Base-by-base conservation (phyloP, 2,329 filamentous ascomycete genomes). In the Onygenales sp. region DNA sequence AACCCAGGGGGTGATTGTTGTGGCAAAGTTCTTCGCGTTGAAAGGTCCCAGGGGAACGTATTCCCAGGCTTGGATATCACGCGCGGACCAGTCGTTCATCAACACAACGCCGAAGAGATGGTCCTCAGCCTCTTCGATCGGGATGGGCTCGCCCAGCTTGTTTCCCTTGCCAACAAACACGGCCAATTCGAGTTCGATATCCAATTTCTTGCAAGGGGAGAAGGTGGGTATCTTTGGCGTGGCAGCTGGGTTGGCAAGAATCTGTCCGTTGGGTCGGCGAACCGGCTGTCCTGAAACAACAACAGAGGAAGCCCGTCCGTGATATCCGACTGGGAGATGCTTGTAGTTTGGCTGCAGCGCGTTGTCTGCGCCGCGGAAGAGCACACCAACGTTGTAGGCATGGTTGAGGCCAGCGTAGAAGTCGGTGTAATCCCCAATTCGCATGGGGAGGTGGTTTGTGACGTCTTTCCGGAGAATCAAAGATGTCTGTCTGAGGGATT, bases 11-110 rank as follows among this genome's bases (percentile, higher is more conserved):
- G 83, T 87, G 59, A 93, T 85, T 0, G 80, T 86, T 0, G 86
- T 88, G 3, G 79, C 85, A 63, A 93, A 92, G 67, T 91, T 92
- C 78, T 94, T 93, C 27, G 82, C 77, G 57, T 88, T 90, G 72
- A 93, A 92, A 0, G 88, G 88, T 0, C 88, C 88, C 6, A 92
- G 72, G 0, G 88, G 88, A 7, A 91, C 78, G 60, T 91, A 91
- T 68, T 94, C 88, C 87, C 87, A 93, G 0, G 80, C 79, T 65
- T 94, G 88, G 49, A 93, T 84, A 61, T 93, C 88, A 57, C 88
- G 76, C 4, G 88, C 88, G 52, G 84, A 88, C 88, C 88, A 94
- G 69, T 94, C 88, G 61, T 94, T 94, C 76, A 94, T 80, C 54
- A 94, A 70, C 0, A 93, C 88, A 31, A 88, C 77, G 11, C 88